These are phyloP conservation scores for Endotrypanum monterogeii DNA, from an alignment of 208 protist genomes.

Conservation along the genomic window DNA sequence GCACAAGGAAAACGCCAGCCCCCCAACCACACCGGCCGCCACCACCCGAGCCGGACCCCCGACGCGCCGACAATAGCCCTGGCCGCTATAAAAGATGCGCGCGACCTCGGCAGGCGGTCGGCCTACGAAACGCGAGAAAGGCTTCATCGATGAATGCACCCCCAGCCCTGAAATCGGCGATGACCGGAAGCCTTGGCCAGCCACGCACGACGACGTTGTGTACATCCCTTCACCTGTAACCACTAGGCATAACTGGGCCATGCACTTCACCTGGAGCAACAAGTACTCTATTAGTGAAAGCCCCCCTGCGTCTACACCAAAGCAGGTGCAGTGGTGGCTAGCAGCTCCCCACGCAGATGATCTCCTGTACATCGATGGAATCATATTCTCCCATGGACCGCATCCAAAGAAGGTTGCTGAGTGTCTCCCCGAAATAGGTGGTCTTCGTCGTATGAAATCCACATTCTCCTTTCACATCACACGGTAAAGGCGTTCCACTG, in stretches of 20 bases:
- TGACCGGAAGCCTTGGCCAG: conserved; percentile 19
- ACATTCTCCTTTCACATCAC: conserved; percentile 33
- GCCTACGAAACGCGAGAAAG: conserved; percentile 12
- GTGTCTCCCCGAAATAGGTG: conserved; percentile 22
- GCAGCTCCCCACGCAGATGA: conserved; percentile 39
- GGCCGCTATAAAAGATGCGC: conserved; percentile 36
- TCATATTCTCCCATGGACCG: conserved; percentile 56
- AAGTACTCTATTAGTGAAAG: conserved; percentile 75
- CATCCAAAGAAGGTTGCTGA: conserved; percentile 33
- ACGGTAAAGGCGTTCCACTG: conserved; percentile 22
- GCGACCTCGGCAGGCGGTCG: conserved; percentile 43
- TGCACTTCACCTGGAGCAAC: conserved; percentile 43
- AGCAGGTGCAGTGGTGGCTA: conserved; percentile 56
- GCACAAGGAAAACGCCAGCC: no score
- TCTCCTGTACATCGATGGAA: conserved; percentile 74
- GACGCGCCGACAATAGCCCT: conserved; percentile 45
- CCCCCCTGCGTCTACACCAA: conserved; percentile 28
- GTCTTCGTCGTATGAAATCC: conserved; percentile 38
- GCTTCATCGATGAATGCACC: conserved; percentile 28
- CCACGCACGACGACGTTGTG: conserved; percentile 44
- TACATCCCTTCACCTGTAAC: conserved; percentile 52
- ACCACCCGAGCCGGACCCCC: no score
- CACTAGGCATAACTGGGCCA: conserved; percentile 43
- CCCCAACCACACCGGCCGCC: no score
- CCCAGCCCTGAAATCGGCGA: conserved; percentile 31